Percentiles rank a stretch among this genome's conserved stretches.
Evolutionary conservation across 345 rosid species (phyloP).

Genomic region (Clausena lansium): DNA sequence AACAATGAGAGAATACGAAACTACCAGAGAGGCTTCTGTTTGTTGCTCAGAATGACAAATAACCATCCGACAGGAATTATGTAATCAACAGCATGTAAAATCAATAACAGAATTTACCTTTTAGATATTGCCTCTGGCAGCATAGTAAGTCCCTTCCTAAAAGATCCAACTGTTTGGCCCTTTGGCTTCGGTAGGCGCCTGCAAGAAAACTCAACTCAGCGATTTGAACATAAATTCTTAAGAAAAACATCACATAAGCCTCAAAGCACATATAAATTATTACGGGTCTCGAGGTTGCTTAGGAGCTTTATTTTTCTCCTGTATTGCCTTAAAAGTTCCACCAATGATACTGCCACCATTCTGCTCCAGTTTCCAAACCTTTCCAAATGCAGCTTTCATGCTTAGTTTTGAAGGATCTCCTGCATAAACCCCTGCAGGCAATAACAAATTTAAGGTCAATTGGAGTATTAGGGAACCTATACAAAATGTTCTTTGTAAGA

Average conservation of each 20-base stretch:
- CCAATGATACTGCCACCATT: slow-evolving; percentile 83
- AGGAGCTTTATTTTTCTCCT: slow-evolving; percentile 62
- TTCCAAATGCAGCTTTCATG: slow-evolving; percentile 97
- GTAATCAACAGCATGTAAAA: slow-evolving; percentile 3
- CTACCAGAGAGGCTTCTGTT: neutral
- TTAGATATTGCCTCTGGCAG: slow-evolving; percentile 81
- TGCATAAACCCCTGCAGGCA: slow-evolving; percentile 78
- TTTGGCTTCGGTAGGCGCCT: slow-evolving; percentile 86
- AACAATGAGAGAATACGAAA: neutral
- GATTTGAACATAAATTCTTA: neutral
- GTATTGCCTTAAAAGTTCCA: slow-evolving; percentile 77
- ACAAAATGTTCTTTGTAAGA: neutral
- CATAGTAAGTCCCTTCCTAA: slow-evolving; percentile 83
- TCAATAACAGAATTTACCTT: slow-evolving; percentile 40
- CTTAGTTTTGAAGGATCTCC: slow-evolving; percentile 90
- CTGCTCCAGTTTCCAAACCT: slow-evolving; percentile 94
- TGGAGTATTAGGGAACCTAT: neutral
- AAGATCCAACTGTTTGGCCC: slow-evolving; percentile 97
- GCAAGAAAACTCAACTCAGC: slow-evolving; percentile 22
- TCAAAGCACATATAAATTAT: slow-evolving; percentile 27
- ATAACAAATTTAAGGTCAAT: neutral
- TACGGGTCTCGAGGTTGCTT: slow-evolving; percentile 80
- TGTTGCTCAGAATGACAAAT: neutral
- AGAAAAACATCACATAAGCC: slow-evolving; percentile 12
- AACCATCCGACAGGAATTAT: neutral